phyloP scores from a whole-genome alignment of 2,329 filamentous ascomycete genomes.

The Colletotrichum sp. region DNA sequence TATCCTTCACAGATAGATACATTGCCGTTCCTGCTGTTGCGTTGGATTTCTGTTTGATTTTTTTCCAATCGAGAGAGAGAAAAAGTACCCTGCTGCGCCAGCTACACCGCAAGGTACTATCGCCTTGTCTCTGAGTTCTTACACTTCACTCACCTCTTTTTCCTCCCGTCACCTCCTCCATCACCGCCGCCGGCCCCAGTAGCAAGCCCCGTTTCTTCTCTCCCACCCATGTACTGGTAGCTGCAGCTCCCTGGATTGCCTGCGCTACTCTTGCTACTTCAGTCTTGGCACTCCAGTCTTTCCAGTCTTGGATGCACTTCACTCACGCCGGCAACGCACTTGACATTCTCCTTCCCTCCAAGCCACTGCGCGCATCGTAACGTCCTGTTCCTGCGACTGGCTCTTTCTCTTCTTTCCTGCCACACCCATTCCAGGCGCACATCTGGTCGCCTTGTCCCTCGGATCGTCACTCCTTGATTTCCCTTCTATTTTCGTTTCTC shows the following conservation, averaged over 20 bases:
- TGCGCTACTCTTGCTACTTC: neutral
- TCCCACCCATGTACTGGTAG: neutral
- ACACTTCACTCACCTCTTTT: neutral
- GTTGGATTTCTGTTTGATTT: neutral
- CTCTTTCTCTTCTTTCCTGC: conserved; percentile 5
- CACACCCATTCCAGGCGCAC: neutral
- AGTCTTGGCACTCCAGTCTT: conserved; percentile 8
- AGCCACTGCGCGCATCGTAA: conserved; percentile 14
- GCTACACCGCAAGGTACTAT: neutral
- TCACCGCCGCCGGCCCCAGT: neutral
- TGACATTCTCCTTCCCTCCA: conserved; percentile 2
- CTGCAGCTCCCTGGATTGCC: conserved; percentile 4
- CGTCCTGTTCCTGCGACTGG: neutral
- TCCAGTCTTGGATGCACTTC: neutral
- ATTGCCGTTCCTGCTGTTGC: neutral
- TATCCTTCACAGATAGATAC: neutral
- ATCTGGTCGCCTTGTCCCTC: conserved; percentile 6
- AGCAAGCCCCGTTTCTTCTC: conserved; percentile 12
- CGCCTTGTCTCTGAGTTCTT: neutral
- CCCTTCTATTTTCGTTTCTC: conserved; percentile 5
- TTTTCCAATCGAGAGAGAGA: neutral
- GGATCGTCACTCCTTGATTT: conserved; percentile 13
- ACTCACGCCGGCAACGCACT: neutral
- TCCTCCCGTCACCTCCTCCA: neutral
- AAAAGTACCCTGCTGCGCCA: neutral